A percentile compares a stretch with the other conserved stretches of the same genome.
phyloP scores from a whole-genome alignment of 2,329 filamentous ascomycete species.

The Sporothrix protearum region DNA sequence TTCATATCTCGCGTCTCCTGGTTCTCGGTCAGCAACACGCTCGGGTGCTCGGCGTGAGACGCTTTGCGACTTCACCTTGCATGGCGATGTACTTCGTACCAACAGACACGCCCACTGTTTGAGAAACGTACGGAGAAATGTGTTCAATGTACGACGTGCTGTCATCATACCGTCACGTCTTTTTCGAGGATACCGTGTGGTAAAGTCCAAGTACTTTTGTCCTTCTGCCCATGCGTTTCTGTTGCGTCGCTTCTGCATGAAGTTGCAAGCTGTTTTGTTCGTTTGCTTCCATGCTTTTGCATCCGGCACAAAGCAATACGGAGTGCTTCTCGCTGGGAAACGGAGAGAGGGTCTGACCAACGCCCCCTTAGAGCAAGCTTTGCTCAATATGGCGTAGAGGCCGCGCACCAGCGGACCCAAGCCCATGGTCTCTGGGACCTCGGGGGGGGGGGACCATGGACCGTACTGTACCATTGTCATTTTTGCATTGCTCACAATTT shows the following conservation, averaged over 20 bases:
- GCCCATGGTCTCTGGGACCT: conserved; percentile 3
- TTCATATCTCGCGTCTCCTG: neutral
- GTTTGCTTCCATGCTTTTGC: neutral
- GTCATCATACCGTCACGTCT: neutral
- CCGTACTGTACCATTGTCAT: neutral
- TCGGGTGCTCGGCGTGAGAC: neutral
- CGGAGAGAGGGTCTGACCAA: neutral
- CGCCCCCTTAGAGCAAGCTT: neutral
- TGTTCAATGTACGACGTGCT: too few relatives aligned
- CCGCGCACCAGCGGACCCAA: neutral
- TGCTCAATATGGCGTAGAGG: conserved; percentile 1
- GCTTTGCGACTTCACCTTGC: neutral
- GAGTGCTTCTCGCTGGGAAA: neutral
- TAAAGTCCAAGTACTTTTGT: neutral
- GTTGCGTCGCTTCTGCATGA: neutral
- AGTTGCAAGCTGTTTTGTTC: neutral
- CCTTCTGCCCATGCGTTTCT: neutral
- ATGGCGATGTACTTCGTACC: neutral
- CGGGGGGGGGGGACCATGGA: neutral
- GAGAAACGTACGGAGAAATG: too few relatives aligned
- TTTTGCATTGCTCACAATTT: neutral
- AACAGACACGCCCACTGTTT: neutral
- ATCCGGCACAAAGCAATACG: too few relatives aligned
- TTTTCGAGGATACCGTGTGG: neutral
- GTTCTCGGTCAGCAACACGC: neutral